Evolutionary conservation across 2,329 filamentous ascomycete genomes (phyloP), one percentile per base, ranked within the genome.

Genomic region (Trichoderma sp.): DNA sequence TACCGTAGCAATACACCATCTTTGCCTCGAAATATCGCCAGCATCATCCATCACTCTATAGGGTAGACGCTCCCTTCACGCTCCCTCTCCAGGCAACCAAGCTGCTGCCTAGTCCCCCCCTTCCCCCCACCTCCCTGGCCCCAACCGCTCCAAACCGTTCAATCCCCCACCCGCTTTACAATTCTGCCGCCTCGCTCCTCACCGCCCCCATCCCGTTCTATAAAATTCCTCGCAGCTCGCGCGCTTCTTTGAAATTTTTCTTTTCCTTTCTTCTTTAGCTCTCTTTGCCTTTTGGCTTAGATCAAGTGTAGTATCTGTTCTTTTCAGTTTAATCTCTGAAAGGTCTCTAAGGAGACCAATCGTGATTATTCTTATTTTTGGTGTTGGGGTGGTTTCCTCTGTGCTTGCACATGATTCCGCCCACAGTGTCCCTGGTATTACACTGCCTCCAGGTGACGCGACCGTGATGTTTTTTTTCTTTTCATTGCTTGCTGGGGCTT

Each of bases 301-400:
- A 93, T 93, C 90, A 93, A 92, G 90, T 93, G 90, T 92, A 93
- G 90, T 93, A 93, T 92, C 90, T 92, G 90, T 93, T 94, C 91
- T 93, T 93, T 91, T 92, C 89, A 94, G 91, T 93, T 93, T 94
- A 93, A 93, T 93, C 89, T 91, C 91, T 94, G 90, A 90, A 92
- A 93, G 86, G 85, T 84, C 84, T 84, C 88, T 87, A 91, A 83
- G 84, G 88, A 84, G 83, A 83, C 84, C 84, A 87, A 86, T 86
- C 84, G 84, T 88, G 89, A 92, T 94, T 93, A 92, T 87, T 88
- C 89, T 84, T 86, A 92, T 94, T 80, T 80, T 80, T 80, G 78
- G 72, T 60, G 27, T 53, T 52, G 50, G 77, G 75, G 73, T 63
- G 71, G 75, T 75, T 72, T 78, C 78, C 78, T 73, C 78, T 80